phyloP scores from a whole-genome alignment of 1,139 yeast species.

The Diutina sp. region DNA sequence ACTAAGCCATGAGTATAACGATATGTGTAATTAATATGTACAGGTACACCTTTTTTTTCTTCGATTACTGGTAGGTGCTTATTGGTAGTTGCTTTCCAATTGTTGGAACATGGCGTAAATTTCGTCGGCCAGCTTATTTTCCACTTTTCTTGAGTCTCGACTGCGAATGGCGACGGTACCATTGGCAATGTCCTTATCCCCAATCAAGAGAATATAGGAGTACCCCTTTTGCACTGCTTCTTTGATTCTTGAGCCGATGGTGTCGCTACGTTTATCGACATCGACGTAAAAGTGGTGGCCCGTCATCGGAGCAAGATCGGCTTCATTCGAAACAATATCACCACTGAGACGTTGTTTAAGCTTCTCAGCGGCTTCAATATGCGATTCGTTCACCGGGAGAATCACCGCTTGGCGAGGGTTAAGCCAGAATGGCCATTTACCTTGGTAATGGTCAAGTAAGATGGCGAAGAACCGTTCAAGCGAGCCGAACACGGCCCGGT shows the following conservation, averaged over 20 bases:
- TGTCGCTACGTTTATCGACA: conserved; percentile 59
- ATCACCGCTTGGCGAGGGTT: conserved; percentile 89
- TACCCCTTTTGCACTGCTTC: conserved; percentile 70
- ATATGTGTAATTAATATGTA: neutral
- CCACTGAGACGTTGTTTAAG: conserved; percentile 41
- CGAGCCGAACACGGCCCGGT: conserved; percentile 91
- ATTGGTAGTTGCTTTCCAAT: conserved; percentile 31
- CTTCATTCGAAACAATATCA: conserved; percentile 18
- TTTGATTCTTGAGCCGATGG: conserved; percentile 70
- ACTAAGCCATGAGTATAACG: neutral
- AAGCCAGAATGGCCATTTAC: conserved; percentile 98
- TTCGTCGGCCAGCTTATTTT: conserved; percentile 30
- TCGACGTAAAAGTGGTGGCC: conserved; percentile 64
- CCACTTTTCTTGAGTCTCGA: conserved; percentile 39
- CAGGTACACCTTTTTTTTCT: neutral
- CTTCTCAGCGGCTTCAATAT: conserved; percentile 39
- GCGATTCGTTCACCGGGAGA: conserved; percentile 62
- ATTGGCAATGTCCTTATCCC: conserved; percentile 66
- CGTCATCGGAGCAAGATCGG: conserved; percentile 35
- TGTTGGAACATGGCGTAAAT: conserved; percentile 34
- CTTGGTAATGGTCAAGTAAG: conserved; percentile 79
- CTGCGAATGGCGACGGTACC: conserved; percentile 57
- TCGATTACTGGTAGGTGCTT: conserved; percentile 21
- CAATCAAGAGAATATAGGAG: conserved; percentile 70
- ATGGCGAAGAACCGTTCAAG: conserved; percentile 88